Evolutionary conservation across 108 stramenopile genomes (phyloP), one percentile per base, ranked within the genome.

Genomic region (Skeletonema tropicum): DNA sequence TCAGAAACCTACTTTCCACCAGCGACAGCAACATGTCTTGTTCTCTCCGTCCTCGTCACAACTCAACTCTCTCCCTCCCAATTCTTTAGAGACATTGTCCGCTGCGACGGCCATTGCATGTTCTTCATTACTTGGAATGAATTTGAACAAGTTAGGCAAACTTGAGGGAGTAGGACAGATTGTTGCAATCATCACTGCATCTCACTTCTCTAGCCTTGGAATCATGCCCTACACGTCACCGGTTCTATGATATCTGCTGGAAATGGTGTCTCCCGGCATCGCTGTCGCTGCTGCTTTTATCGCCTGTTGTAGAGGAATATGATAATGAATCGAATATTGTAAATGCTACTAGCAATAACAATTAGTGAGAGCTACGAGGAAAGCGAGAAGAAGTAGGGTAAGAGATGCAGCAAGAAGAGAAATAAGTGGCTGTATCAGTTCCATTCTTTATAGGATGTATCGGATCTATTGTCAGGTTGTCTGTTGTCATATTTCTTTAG

Each of bases 401-500:
- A 62, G 31, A 63, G 58, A 57, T 55, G 33, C 60, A 57, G 36
- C 70, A 32, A 60, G 58, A 32, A 10, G 33, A 25, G 75, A 76
- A 66, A 61, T 78, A 4, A 26, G n/a, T 60, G n/a, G 72, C 72
- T 11, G 64, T 78, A 25, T 73, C 80, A 15, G 63, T 87, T 52
- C 89, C 92, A 9, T 92, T 92, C 78, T 11, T 82, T 0, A 64
- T 90, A 15, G 86, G 87, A 29, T 90, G 85, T 25, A 30, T 89
- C 19, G 85, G 85, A n/a, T 90, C 89, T 19, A 52, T 89, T n/a
- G n/a, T 48, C 90, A 3, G 92, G 91, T 19, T 89, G 88, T 66
- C 42, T 67, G 30, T 45, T 79, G 33, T 72, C 87, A 5, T 88
- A 86, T 75, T 36, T 70, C 29, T 33, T 45, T 23, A 60, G 64